Evolutionary conservation across 2,329 filamentous ascomycete genomes (phyloP).

Genomic region (Diaporthe helianthi): DNA sequence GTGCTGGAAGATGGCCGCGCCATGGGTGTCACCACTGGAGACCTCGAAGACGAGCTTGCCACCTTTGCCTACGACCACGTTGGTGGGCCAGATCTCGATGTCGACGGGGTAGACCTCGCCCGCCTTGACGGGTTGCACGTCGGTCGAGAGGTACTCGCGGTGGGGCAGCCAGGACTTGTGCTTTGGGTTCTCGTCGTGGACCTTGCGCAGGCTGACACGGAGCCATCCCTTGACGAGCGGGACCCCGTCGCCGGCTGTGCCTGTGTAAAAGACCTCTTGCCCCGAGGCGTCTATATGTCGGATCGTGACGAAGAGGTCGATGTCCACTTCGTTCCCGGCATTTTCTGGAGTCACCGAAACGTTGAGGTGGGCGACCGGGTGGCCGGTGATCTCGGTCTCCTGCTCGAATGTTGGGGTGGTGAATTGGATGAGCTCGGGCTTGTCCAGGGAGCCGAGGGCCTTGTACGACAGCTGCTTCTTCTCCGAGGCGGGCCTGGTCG

Average conservation of each 20-base stretch:
- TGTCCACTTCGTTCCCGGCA: conserved; percentile 53
- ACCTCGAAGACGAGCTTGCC: conserved; percentile 63
- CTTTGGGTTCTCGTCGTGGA: conserved; percentile 56
- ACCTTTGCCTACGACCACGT: conserved; percentile 59
- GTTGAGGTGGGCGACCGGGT: conserved; percentile 69
- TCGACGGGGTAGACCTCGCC: conserved; percentile 66
- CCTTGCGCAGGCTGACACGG: conserved; percentile 62
- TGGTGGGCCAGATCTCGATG: conserved; percentile 71
- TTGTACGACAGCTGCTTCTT: conserved; percentile 60
- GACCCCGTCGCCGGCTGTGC: conserved; percentile 68
- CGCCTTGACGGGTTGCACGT: conserved; percentile 60
- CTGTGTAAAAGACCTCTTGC: conserved; percentile 68
- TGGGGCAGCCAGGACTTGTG: conserved; percentile 62
- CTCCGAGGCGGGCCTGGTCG: conserved; percentile 40
- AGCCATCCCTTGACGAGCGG: conserved; percentile 72
- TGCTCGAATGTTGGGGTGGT: conserved; percentile 61
- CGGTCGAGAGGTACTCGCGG: conserved; percentile 63
- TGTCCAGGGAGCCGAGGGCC: conserved; percentile 63
- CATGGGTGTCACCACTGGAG: conserved; percentile 64
- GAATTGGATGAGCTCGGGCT: conserved; percentile 64
- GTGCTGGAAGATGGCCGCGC: conserved; percentile 63
- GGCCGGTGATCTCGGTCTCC: conserved; percentile 74
- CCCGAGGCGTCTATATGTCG: conserved; percentile 62
- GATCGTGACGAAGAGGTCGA: conserved; percentile 70
- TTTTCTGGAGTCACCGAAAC: conserved; percentile 67